Percentiles rank a stretch among this genome's conserved stretches.
Evolutionary conservation across 2,329 filamentous ascomycete species (phyloP).

Genomic region (Ilyonectria mors-panacis): DNA sequence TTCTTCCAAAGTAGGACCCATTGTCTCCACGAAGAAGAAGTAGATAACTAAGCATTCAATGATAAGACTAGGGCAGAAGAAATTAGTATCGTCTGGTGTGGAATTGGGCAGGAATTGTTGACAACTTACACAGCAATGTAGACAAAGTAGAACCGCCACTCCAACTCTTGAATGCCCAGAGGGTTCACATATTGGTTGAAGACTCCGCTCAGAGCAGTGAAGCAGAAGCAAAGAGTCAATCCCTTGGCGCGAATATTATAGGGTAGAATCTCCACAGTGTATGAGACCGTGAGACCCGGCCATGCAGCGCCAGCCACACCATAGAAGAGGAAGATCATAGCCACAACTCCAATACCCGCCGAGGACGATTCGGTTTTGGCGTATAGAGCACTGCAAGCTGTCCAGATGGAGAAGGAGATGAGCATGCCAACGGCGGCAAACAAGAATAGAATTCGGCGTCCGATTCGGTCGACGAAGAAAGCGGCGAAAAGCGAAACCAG

Average conservation of each 20-base stretch:
- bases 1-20: constrained; percentile 41
- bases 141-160: constrained; percentile 45
- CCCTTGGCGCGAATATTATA: constrained; percentile 47
- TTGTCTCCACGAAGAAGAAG: constrained; percentile 47
- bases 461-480: constrained; percentile 45
- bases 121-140: constrained; percentile 44
- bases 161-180: constrained; percentile 39
- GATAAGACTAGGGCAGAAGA: constrained; percentile 17
- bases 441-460: constrained; percentile 41
- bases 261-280: constrained; percentile 43
- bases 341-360: constrained; percentile 41
- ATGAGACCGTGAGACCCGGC: constrained; percentile 44
- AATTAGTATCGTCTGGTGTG: rapidly evolving
- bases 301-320: constrained; percentile 43
- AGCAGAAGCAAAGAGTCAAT: constrained; percentile 43
- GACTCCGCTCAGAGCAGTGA: constrained; percentile 42
- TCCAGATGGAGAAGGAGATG: constrained; percentile 43
- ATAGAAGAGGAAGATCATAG: constrained; percentile 48
- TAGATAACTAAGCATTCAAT: constrained; percentile 45
- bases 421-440: constrained; percentile 45
- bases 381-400: constrained; percentile 43
- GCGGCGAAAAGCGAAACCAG: constrained; percentile 41
- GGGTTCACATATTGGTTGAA: constrained; percentile 47
- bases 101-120: rapidly evolving
- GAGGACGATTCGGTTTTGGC: constrained; percentile 38